Evolutionary conservation across 768 basidiomycete species (phyloP), one percentile per base, ranked within the genome.

Genomic region (Boletus patriciae): DNA sequence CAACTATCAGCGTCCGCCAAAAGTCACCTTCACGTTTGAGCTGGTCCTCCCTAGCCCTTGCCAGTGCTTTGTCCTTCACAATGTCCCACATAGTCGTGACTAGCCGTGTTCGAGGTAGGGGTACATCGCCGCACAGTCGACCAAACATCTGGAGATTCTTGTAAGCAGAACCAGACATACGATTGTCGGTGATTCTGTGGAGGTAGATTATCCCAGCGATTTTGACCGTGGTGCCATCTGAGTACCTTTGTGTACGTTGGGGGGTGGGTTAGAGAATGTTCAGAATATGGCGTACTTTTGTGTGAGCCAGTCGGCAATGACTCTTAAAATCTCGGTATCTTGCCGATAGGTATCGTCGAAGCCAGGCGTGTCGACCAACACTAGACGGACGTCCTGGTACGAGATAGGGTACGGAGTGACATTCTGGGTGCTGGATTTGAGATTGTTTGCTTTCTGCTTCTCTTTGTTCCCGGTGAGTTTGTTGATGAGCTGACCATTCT

Each of bases 51-150:
- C 55, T 56, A 2, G 27, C 47, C 9, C 51, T 55, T n/a, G 40
- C 59, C 11, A 58, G 16, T 1, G 13, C 10, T 6, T 2, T 27
- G 34, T 69, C 69, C 21, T 48, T 66, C 16, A 63, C 66, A 1
- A 9, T 31, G 44, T 67, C 66, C 77, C 76, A 77, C 70, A 74
- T 75, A 2, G 72, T 77, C 1, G 76, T 78, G n/a, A 71, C 63
- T 15, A 78, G 57, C 19, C 69, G 59, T 6, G 73, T 64, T 19
- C 73, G 74, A 36, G 18, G 60, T 27, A 73, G 50, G 8, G 69
- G 62, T 4, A 58, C 21, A 11, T 63, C 33, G 5, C 77, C 77
- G 40, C 77, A 78, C 18, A 78, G 54, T 25, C 66, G 61, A 25
- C 64, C 58, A 54, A 77, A 75, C 59, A 75, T 54, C 18, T 61